These are phyloP conservation scores for Tulasnella sp. DNA, from an alignment of 768 basidiomycete species.

Conservation along the genomic window DNA sequence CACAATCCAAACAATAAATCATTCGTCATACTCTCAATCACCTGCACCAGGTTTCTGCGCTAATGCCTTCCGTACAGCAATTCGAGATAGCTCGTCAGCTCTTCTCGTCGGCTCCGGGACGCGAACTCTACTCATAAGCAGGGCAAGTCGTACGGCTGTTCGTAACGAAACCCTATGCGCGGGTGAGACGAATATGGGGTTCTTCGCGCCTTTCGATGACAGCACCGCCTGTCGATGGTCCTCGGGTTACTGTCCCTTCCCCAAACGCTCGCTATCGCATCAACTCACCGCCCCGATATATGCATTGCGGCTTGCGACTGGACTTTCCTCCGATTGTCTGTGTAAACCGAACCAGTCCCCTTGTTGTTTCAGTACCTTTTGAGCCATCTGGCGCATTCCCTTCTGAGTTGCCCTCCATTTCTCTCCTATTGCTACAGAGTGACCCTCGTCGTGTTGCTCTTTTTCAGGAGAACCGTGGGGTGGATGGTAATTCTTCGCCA, in stretches of 20 bases:
- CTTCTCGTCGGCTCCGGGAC: slow-evolving; percentile 28
- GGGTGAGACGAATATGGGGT: slow-evolving; percentile 27
- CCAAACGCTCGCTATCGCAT: not conserved
- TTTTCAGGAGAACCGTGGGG: not conserved
- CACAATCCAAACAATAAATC: not conserved
- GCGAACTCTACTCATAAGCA: slow-evolving; percentile 20
- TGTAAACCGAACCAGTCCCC: slow-evolving; percentile 21
- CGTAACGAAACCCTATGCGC: slow-evolving; percentile 26
- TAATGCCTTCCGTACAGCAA: slow-evolving; percentile 1
- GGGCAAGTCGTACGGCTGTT: slow-evolving; percentile 23
- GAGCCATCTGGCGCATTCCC: slow-evolving; percentile 18
- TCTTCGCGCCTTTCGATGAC: slow-evolving; percentile 21
- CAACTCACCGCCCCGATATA: slow-evolving; percentile 21
- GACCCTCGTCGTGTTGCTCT: not conserved
- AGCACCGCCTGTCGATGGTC: not conserved
- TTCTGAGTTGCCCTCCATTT: slow-evolving; percentile 18
- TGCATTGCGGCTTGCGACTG: not conserved
- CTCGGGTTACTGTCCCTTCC: not conserved
- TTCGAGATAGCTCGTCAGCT: slow-evolving; percentile 25
- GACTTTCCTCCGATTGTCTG: not conserved
- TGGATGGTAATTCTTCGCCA: slow-evolving; percentile 22
- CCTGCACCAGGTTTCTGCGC: not conserved
- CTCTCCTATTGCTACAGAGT: not conserved
- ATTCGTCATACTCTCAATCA: not conserved
- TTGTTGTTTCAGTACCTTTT: not conserved